These are phyloP conservation scores for Didymella glomerata DNA, from an alignment of 2,329 filamentous ascomycete genomes.

Conservation along the genomic window DNA sequence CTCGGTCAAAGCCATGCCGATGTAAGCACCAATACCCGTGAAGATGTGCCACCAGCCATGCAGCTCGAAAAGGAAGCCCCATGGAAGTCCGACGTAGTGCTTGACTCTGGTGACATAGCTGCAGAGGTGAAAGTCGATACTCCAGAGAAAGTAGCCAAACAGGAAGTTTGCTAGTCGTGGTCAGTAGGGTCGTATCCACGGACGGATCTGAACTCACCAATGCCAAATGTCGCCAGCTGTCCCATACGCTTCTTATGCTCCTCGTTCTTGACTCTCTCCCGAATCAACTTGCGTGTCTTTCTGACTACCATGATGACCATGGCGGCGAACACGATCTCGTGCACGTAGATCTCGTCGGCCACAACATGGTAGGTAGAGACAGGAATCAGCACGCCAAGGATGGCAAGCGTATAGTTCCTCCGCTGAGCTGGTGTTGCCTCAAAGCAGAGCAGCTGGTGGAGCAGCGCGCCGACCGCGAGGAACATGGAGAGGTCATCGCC, in stretches of 20 bases:
- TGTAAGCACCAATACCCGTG: conserved; percentile 63
- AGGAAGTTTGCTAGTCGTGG: conserved; percentile 53
- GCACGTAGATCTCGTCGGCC: conserved; percentile 52
- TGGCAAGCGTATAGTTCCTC: conserved; percentile 34
- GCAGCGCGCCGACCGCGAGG: conserved; percentile 60
- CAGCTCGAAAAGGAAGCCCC: conserved; percentile 65
- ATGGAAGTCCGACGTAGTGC: conserved; percentile 61
- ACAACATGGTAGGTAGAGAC: conserved; percentile 49
- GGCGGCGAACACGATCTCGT: conserved; percentile 52
- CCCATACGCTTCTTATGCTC: conserved; percentile 34
- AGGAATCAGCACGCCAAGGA: conserved; percentile 43
- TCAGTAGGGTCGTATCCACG: neutral
- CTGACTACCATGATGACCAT: conserved; percentile 53
- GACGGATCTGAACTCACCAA: conserved; percentile 29
- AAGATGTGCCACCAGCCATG: conserved; percentile 72
- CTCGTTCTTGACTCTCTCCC: conserved; percentile 35
- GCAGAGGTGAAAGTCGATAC: conserved; percentile 65
- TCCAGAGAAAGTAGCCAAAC: conserved; percentile 64
- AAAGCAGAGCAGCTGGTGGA: conserved; percentile 60
- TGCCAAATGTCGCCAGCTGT: conserved; percentile 41
- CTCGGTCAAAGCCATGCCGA: conserved; percentile 51
- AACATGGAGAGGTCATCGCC: conserved; percentile 69
- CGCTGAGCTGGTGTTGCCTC: conserved; percentile 40
- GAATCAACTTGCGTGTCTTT: conserved; percentile 41
- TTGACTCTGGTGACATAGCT: conserved; percentile 57